Percentiles rank a stretch among this genome's conserved stretches.
These are phyloP conservation scores for Lasiosphaeria ovina DNA, from an alignment of 495 filamentous ascomycete species.

Conservation along the genomic window DNA sequence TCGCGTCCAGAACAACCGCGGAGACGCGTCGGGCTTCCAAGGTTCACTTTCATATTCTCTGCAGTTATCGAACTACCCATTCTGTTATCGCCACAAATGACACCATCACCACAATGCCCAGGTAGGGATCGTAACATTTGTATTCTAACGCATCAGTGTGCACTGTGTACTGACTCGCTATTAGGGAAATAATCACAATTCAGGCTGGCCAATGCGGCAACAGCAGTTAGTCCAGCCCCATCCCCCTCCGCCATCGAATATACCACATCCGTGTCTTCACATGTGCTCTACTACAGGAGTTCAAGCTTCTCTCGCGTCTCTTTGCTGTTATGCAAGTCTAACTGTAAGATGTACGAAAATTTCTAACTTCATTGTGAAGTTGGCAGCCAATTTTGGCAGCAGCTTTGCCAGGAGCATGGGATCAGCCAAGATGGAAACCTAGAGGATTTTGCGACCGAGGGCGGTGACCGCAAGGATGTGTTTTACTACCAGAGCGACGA, in stretches of 20 bases:
- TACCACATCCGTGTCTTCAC: background rate
- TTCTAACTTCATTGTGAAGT: conserved; percentile 48
- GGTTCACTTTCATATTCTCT: background rate
- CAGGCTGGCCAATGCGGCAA: conserved; percentile 99
- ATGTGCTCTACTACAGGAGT: too few species aligned
- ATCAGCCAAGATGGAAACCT: conserved; percentile 97
- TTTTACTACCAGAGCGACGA: conserved; percentile 99
- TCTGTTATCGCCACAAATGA: conserved; percentile 28
- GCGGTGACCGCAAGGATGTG: conserved; percentile 95
- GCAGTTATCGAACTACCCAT: background rate
- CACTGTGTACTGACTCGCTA: background rate
- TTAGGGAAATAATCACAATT: conserved; percentile 98
- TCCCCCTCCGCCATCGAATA: background rate
- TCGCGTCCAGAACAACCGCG: background rate
- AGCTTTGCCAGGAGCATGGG: conserved; percentile 94
- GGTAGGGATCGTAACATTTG: conserved; percentile 29
- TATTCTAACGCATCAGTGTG: background rate
- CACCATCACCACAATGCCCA: conserved; percentile 47
- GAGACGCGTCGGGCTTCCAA: conserved; percentile 18
- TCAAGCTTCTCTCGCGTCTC: too few species aligned
- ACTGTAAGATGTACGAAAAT: background rate
- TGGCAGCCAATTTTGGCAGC: conserved; percentile 94
- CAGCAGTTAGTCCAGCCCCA: conserved; percentile 66
- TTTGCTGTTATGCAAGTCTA: too few species aligned
- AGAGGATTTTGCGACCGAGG: conserved; percentile 92